Base-by-base conservation (phyloP, 2,329 filamentous ascomycete genomes). In the Phialophora macrospora region DNA sequence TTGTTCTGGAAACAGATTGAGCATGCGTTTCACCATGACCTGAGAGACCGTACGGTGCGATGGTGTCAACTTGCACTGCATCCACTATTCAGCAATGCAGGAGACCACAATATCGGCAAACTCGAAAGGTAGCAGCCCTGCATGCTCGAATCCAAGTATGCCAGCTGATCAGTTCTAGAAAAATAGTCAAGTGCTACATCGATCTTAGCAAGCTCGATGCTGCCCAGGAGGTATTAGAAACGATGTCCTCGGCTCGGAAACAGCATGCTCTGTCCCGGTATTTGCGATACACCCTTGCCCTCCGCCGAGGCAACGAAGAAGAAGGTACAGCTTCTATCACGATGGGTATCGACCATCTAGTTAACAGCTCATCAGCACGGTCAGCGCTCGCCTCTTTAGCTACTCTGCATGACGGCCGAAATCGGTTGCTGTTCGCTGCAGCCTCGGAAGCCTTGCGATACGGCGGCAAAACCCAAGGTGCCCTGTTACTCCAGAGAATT, bases 1-100 rank as follows among this genome's bases (percentile, higher is more conserved):
- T 76, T 97, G 3, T 78, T 97, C 3, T 97, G 93, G 92, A 95
- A 92, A 77, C 85, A 83, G 28, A 81, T 91, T n/a, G 90, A 93
- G 60, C 77, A 81, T 0, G 80, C 81, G 14, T 87, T 85, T 67
- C 78, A 77, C 0, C 81, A 84, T 34, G 79, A 82, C 1, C 78
- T 86, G 17, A 85, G 84, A 62, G 79, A 82, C 2, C 70, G 80
- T 14, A 85, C 89, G 1, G 84, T 89, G 68, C 77, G 80, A 58
- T 97, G 92, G 92, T 96, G 91, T 72, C 81, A 77, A 7, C 74
- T 92, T 20, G 88, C 90, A 0, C 80, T 90, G 12, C 88, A 93
- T 72, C 75, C 80, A 0, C 73, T 91, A 0, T 93, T 97, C 69
- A 78, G 83, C 12, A 85, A 85, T 57, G 85, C 86, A 24, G 89